A percentile compares a stretch with the other conserved stretches of the same genome.
These are phyloP conservation scores for Balansia obtecta DNA, from an alignment of 2,329 filamentous ascomycete genomes.

Conservation along the genomic window DNA sequence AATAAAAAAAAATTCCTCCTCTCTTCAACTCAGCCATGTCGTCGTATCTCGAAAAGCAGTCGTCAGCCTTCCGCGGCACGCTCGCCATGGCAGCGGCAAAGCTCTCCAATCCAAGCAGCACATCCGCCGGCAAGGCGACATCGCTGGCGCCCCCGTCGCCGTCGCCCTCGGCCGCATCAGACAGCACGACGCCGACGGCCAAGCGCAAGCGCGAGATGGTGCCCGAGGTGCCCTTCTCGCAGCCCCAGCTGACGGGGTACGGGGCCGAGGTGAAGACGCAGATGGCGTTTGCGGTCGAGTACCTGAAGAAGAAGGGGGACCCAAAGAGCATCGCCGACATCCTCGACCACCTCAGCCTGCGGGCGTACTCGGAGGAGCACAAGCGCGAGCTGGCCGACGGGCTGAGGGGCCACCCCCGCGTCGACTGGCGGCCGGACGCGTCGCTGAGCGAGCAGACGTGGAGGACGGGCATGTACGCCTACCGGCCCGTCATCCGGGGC, in stretches of 20 bases:
- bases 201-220: constrained; percentile 46
- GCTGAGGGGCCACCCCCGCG: constrained; percentile 50
- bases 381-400: constrained; percentile 55
- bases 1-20: neutral
- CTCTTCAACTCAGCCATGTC: constrained; percentile 35
- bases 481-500: constrained; percentile 67
- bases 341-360: constrained; percentile 66
- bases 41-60: constrained; percentile 51
- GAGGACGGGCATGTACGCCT: constrained; percentile 61
- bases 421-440: constrained; percentile 43
- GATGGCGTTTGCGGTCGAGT: constrained; percentile 75
- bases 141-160: constrained; percentile 47
- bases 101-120: constrained; percentile 40
- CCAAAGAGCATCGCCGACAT: constrained; percentile 64
- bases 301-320: constrained; percentile 60
- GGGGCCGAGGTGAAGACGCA: constrained; percentile 77
- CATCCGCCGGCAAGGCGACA: constrained; percentile 23
- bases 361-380: constrained; percentile 45
- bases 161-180: constrained; percentile 44
- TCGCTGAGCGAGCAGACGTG: constrained; percentile 55
- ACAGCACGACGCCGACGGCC: constrained; percentile 50
- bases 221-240: constrained; percentile 53
- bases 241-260: constrained; percentile 62
- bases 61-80: constrained; percentile 48
- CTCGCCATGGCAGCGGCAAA: constrained; percentile 53